Conservation (phyloP, 768 basidiomycete genomes). For the Boletus edulis region DNA sequence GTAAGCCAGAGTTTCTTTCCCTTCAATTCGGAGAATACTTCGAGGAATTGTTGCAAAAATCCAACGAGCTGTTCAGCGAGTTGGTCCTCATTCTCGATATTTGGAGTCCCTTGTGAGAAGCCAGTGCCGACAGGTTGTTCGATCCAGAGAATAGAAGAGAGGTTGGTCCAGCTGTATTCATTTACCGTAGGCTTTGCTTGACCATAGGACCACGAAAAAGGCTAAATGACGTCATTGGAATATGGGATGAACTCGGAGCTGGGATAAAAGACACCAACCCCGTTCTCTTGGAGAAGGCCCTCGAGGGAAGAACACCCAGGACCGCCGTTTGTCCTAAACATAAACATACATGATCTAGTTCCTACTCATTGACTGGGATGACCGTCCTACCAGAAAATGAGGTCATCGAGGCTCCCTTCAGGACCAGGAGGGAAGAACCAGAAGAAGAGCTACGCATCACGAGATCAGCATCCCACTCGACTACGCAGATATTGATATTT, state of each 20-base stretch:
- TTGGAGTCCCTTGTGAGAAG: conserved; percentile 67
- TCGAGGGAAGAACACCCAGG: conserved; percentile 76
- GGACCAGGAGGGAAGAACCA: conserved; percentile 85
- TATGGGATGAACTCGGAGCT: conserved; percentile 6
- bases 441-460: conserved; percentile 61
- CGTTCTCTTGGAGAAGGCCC: conserved; percentile 72
- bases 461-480: neutral
- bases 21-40: conserved; percentile 72
- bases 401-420: conserved; percentile 64
- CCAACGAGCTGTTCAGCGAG: conserved; percentile 52
- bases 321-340: conserved; percentile 71
- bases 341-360: conserved; percentile 20
- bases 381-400: conserved; percentile 63
- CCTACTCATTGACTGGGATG: neutral
- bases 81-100: conserved; percentile 55
- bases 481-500: too few species aligned
- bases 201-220: conserved; percentile 63
- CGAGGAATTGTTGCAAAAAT: conserved; percentile 73
- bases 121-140: conserved; percentile 83
- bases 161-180: conserved; percentile 75
- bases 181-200: conserved; percentile 63
- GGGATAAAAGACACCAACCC: conserved; percentile 41
- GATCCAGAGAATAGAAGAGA: conserved; percentile 71
- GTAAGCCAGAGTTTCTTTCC: conserved; percentile 67
- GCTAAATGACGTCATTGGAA: conserved; percentile 37